These are phyloP conservation scores for Peronosclerospora sorghi DNA, from an alignment of 352 stramenopile genomes.

Conservation along the genomic window DNA sequence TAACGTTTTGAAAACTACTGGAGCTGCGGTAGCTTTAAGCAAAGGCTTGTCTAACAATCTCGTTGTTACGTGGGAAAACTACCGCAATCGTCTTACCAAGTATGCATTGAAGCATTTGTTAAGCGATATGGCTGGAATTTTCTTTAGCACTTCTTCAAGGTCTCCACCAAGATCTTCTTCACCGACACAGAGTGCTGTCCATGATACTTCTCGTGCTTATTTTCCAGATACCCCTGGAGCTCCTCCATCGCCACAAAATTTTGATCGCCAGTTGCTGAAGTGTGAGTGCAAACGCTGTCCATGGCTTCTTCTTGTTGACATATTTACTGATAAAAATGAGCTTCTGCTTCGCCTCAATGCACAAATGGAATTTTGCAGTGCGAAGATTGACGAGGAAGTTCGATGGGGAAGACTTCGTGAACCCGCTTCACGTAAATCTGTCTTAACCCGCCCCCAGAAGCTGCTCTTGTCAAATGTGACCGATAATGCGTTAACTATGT, in stretches of 20 bases:
- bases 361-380: conserved; percentile 55
- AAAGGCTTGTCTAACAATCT: conserved; percentile 26
- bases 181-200: conserved; percentile 9
- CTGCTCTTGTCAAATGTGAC: conserved; percentile 38
- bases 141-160: conserved; percentile 30
- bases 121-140: conserved; percentile 48
- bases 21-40: conserved; percentile 19
- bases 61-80: conserved; percentile 45
- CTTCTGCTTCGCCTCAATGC: conserved; percentile 58
- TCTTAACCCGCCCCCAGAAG: conserved; percentile 56
- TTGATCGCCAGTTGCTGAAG: conserved; percentile 37
- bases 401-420: conserved; percentile 61
- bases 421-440: conserved; percentile 44
- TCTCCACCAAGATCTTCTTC: conserved; percentile 11
- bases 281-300: conserved; percentile 62
- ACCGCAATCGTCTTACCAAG: conserved; percentile 37
- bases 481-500: conserved; percentile 22
- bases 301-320: conserved; percentile 59
- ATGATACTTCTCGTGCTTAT: conserved; percentile 14
- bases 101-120: conserved; percentile 45
- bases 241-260: conserved; percentile 15
- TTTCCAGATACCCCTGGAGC: conserved; percentile 9
- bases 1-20: conserved; percentile 47
- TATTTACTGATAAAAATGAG: conserved; percentile 64
- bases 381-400: conserved; percentile 69